A percentile compares a stretch with the other conserved stretches of the same genome.
Evolutionary conservation across 2,329 filamentous ascomycete species (phyloP).

Genomic region (Penicillium sp.): DNA sequence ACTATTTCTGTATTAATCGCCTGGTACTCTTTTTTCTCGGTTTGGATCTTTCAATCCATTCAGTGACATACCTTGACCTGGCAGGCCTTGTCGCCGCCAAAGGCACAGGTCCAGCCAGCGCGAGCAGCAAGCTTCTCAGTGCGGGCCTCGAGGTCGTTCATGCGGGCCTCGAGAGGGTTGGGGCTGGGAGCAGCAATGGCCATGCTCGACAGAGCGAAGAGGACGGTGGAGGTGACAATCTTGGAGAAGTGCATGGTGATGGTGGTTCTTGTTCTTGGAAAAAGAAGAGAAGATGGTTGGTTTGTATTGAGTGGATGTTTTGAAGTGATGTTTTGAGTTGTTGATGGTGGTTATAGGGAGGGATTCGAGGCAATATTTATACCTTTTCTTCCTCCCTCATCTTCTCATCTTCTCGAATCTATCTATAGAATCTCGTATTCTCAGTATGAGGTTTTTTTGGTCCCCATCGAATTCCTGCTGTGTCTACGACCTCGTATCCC

Average conservation of each 20-base stretch:
- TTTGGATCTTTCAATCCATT: neutral
- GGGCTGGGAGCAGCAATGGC: neutral
- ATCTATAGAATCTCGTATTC: neutral
- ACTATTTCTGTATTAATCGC: neutral
- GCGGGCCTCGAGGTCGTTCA: conserved; percentile 4
- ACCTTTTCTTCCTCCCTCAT: neutral
- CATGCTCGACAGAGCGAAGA: neutral
- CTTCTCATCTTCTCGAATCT: neutral
- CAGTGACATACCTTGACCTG: neutral
- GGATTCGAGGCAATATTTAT: neutral
- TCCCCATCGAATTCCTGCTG: neutral
- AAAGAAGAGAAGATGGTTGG: neutral
- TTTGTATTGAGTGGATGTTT: neutral
- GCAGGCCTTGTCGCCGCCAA: conserved; percentile 2
- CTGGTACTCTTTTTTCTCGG: neutral
- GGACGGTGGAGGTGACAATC: neutral
- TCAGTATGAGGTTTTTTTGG: neutral
- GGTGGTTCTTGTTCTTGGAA: neutral
- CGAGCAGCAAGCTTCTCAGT: neutral
- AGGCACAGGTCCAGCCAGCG: conserved; percentile 2
- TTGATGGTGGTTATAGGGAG: neutral
- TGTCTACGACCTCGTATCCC: neutral
- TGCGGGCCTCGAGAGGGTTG: conserved; percentile 3
- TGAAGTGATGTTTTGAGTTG: neutral
- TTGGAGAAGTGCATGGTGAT: conserved; percentile 4